Conservation (phyloP, 2,329 filamentous ascomycete species). For the Trichophyton equinum region DNA sequence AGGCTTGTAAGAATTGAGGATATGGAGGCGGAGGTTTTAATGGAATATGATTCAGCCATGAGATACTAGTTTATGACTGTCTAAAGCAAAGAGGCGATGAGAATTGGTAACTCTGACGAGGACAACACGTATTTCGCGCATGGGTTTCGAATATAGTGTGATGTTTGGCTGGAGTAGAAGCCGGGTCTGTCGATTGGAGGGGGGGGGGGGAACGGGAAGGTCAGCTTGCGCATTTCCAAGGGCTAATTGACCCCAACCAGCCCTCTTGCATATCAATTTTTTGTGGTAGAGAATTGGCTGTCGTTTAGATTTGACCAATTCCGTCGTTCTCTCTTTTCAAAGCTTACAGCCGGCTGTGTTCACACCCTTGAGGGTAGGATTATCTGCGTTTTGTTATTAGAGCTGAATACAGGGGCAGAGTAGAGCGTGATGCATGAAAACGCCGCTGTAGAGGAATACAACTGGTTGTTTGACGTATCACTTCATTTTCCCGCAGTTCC, state of each 20-base stretch:
- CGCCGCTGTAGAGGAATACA: not conserved
- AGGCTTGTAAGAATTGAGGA: not conserved
- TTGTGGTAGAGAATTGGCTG: not conserved
- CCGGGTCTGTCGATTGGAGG: not conserved
- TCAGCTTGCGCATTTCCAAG: not conserved
- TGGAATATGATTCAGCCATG: conserved; percentile 3
- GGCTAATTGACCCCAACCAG: not conserved
- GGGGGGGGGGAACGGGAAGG: too few relatives aligned
- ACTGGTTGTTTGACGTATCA: too few relatives aligned
- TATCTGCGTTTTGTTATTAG: not conserved
- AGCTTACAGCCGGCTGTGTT: not conserved
- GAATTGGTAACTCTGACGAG: not conserved
- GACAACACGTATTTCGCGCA: not conserved
- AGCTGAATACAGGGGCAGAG: not conserved
- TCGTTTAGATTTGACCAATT: not conserved
- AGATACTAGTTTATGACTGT: not conserved
- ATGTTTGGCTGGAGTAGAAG: not conserved
- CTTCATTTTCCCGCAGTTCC: not conserved
- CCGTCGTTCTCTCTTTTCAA: too few relatives aligned
- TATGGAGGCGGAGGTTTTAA: conserved; percentile 2
- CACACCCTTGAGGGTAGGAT: not conserved
- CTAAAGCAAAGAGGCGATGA: not conserved
- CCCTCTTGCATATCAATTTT: not conserved
- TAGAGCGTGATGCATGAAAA: not conserved
- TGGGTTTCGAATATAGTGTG: not conserved